Evolutionary conservation across 495 filamentous ascomycete genomes (phyloP), one percentile per base, ranked within the genome.

Genomic region (Amorphotheca resinae): DNA sequence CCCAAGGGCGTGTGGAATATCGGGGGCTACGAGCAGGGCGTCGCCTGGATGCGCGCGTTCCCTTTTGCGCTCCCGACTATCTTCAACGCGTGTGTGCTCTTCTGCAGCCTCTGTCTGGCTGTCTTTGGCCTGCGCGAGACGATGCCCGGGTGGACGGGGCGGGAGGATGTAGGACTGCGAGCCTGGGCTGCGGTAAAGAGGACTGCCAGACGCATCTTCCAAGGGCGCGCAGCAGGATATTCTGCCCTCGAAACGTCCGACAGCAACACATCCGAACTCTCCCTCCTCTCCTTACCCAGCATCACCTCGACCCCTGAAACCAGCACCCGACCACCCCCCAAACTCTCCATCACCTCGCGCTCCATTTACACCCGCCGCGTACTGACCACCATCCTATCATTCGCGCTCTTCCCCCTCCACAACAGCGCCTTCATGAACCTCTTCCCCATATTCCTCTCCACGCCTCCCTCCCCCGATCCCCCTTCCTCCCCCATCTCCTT

Each of bases 1-100:
- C 63, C 66, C 0, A 39, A 57, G 0, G 65, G 64, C 0, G 32
- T 60, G 7, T 53, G 64, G 18, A 64, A 65, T 34, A 47, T 54
- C 35, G 31, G 17, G 9, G 38, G 46, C 3, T 55, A 58, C 42
- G 47, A 51, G 0, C 53, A 51, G 1, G 65, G 65, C 6, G 66
- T 84, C 9, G 56, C 64, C 17, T 88, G 84, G 71, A 71, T 87
- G 59, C 60, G 56, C 28, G 69, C 57, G 22, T 87, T 70, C 52
- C 84, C 83, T 0, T 89, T 86, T 54, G 79, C 83, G 1, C 59
- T 84, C 42, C 84, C 84, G 2, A 87, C 86, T 54, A 54, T 91
- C 18, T 65, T 84, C 35, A 84, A 76, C 58, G 76, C 79, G 6
- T 49, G 69, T n/a, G 82, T 84, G 54, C 63, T 89, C 40, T 49